phyloP scores from a whole-genome alignment of 768 basidiomycete genomes.

The Hypholoma sublateritium region DNA sequence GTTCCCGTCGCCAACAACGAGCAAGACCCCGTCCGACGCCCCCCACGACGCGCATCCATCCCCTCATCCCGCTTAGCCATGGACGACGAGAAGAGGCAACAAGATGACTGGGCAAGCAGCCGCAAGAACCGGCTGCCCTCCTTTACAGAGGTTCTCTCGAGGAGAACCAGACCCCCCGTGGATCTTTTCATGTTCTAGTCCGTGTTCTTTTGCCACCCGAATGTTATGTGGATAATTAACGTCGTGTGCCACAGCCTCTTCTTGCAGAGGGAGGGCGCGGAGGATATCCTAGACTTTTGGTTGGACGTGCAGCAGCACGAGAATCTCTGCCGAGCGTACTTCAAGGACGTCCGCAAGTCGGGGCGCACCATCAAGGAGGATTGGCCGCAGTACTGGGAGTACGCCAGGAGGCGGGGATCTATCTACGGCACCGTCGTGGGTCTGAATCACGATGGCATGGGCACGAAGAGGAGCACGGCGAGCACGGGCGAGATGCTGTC shows the following conservation, averaged over 20 bases:
- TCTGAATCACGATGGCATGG: slow-evolving; percentile 52
- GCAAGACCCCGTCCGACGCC: slow-evolving; percentile 14
- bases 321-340: slow-evolving; percentile 97
- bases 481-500: slow-evolving; percentile 73
- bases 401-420: slow-evolving; percentile 87
- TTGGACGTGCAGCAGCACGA: slow-evolving; percentile 99
- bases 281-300: slow-evolving; percentile 98
- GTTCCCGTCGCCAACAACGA: slow-evolving; percentile 24
- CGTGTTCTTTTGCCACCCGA: slow-evolving; percentile 33
- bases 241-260: slow-evolving; percentile 64
- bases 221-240: neutral
- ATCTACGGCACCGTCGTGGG: slow-evolving; percentile 92
- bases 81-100: slow-evolving; percentile 55
- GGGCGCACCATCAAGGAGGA: slow-evolving; percentile 92
- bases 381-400: slow-evolving; percentile 98
- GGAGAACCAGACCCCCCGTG: slow-evolving; percentile 90
- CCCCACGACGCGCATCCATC: slow-evolving; percentile 14
- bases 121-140: slow-evolving; percentile 81
- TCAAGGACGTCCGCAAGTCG: slow-evolving; percentile 97
- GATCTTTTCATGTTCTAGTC: slow-evolving; percentile 99
- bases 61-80: slow-evolving; percentile 15
- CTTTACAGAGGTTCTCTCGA: slow-evolving; percentile 86
- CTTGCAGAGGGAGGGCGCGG: slow-evolving; percentile 91
- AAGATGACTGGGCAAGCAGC: slow-evolving; percentile 74
- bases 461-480: slow-evolving; percentile 75